Evolutionary conservation across 2,329 filamentous ascomycete genomes (phyloP), one percentile per base, ranked within the genome.

Genomic region (Ophiostoma angusticollis): DNA sequence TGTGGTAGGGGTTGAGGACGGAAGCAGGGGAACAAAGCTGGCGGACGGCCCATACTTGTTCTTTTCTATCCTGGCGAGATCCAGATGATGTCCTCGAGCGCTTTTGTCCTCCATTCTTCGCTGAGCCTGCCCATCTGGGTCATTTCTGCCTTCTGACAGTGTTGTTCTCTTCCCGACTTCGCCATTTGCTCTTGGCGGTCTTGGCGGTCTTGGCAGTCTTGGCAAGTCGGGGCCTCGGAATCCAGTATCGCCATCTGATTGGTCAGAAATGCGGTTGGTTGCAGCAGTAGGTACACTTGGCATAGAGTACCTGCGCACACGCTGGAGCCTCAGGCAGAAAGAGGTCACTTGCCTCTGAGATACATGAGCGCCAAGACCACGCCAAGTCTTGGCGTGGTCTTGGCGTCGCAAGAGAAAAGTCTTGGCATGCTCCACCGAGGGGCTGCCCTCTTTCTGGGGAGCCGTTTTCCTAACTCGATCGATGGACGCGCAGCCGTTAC

Each of bases 311-410:
- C 2, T 25, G 9, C 11, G 37, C 9, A 4, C 4, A 2, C 6
- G 5, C 36, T 4, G 27, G 21, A 4, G 4, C 29, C 1, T 29
- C 19, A 1, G 6, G 1, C 7, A 1, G 1, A 0, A 1, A 2
- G 1, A 39, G 14, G 40, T 45, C 32, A 3, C 16, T 13, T 27
- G 14, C 16, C 21, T 18, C 19, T 9, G 8, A 19, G 12, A 9
- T 11, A 41, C 38, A 41, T 9, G 1, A 9, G 4, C 32, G 52
- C 52, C 52, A 54, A 53, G 48, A 36, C 1, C 13, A 13, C 31
- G 47, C 53, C 52, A 54, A 56, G 54, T 30, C 44, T 39, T 31
- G 31, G 53, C 49, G n/a, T n/a, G n/a, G n/a, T n/a, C n/a, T n/a
- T n/a, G n/a, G n/a, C n/a, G n/a, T n/a, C n/a, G n/a, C n/a, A n/a